Base-by-base conservation (phyloP, 176 grass and related monocot species). In the Cocos nucifera region DNA sequence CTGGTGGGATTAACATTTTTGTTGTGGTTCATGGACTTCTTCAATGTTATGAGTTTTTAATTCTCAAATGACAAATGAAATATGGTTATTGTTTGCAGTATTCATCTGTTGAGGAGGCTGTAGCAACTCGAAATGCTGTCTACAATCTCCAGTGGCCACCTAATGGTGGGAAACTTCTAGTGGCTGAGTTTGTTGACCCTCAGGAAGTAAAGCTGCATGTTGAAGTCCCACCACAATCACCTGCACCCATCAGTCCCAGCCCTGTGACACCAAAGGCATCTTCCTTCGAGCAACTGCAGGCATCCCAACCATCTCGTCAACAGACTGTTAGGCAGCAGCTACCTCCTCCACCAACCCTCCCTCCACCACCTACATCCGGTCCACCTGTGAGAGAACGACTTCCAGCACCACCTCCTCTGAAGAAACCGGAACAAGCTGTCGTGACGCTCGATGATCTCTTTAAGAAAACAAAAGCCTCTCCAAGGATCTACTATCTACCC, bases 81-180 rank as follows among this genome's bases (percentile, higher is more conserved):
- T 44, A 44, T 44, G 35, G 9, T 14, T 44, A 44, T 9, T 77
- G 14, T 58, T 23, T 49, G 32, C 55, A 98, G 94, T 98, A 74
- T 69, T 81, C 85, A 3, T 98, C 88, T 12, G 76, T 81, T 29
- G 94, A 98, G 63, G 94, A 98, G 78, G 94, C 94, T 68, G 78
- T 72, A 49, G 79, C 88, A 29, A 98, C 94, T 53, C 85, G 94
- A 5, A 67, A 88, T 76, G 85, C 85, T 78, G 60, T 98, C 22
- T 98, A 86, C 67, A 80, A 98, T 72, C 79, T 98, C 64, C 87
- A 98, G 81, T 98, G 94, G 94, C 94, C 94, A 32, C 66, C 73
- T 6, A 98, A 93, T 59, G 84, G 89, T 54, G 94, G 88, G 21
- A 98, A 98, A 72, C 80, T 81, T 61, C 67, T 98, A 62, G 61